Percentiles rank a stretch among this genome's conserved stretches.
These are phyloP conservation scores for Yamadazyma dendronema DNA, from an alignment of 1,139 yeast genomes.

Conservation along the genomic window DNA sequence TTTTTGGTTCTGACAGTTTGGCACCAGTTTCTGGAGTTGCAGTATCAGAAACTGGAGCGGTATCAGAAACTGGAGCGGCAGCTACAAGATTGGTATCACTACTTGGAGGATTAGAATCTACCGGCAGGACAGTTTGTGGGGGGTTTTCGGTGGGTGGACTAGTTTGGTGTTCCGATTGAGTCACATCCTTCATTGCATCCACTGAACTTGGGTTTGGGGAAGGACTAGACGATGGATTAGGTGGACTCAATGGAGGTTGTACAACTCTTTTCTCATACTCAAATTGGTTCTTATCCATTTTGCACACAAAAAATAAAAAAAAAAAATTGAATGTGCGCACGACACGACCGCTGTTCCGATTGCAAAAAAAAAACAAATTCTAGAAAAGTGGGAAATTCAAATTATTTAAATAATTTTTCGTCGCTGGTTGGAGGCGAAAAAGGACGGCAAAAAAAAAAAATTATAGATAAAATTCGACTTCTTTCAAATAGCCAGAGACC, in stretches of 20 bases:
- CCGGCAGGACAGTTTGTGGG: constrained; percentile 1
- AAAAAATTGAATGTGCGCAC: constrained; percentile 2
- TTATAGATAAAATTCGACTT: constrained; percentile 1
- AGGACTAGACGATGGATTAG: constrained; percentile 12
- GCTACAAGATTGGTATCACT: constrained; percentile 1
- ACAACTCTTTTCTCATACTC: constrained; percentile 9
- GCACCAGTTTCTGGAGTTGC: constrained; percentile 13
- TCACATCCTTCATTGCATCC: constrained; percentile 1
- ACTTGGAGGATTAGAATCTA: constrained; percentile 2
- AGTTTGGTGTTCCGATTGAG: not conserved
- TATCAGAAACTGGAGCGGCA: constrained; percentile 16
- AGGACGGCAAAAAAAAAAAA: constrained; percentile 2
- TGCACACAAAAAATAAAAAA: constrained; percentile 1
- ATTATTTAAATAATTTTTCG: constrained; percentile 17
- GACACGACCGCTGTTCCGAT: constrained; percentile 4
- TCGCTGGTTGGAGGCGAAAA: constrained; percentile 7
- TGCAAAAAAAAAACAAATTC: constrained; percentile 1
- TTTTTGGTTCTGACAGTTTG: too few relatives aligned
- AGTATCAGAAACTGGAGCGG: not conserved
- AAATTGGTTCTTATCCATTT: constrained; percentile 8
- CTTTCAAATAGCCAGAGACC: not conserved
- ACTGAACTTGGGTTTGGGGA: constrained; percentile 8
- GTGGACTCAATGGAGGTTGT: constrained; percentile 13
- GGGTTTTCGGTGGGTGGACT: not conserved
- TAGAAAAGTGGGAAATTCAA: constrained; percentile 13